Evolutionary conservation across 2,329 filamentous ascomycete genomes (phyloP).

Genomic region (Exophiala oligosperma): DNA sequence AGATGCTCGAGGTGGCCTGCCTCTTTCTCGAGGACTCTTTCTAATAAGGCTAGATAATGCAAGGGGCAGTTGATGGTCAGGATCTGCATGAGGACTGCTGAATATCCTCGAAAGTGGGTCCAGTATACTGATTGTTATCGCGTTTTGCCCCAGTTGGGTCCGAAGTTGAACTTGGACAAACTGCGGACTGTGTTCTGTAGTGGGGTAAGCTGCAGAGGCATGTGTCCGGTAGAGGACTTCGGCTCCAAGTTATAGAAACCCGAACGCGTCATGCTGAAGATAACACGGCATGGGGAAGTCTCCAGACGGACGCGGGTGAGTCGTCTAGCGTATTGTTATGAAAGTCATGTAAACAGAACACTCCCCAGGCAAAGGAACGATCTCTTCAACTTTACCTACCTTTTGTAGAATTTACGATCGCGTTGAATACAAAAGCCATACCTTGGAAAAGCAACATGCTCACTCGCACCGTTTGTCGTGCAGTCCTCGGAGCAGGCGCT

Average conservation of each 20-base stretch:
- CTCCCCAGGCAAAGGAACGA: not conserved
- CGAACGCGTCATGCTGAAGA: not conserved
- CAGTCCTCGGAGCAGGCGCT: not conserved
- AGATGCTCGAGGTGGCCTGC: not conserved
- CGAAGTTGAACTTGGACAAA: not conserved
- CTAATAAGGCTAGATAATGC: not conserved
- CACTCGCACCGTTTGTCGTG: constrained; percentile 1
- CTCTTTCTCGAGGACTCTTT: not conserved
- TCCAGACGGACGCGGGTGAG: not conserved
- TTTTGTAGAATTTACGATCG: not conserved
- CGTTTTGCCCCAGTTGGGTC: not conserved
- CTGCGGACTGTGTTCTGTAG: not conserved
- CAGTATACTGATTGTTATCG: not conserved
- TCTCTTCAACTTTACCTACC: not conserved
- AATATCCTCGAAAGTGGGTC: not conserved
- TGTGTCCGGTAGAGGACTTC: not conserved
- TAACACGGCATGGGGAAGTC: not conserved
- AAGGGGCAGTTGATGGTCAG: not conserved
- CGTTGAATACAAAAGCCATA: not conserved
- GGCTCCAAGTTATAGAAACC: not conserved
- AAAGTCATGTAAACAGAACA: not conserved
- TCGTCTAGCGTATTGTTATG: not conserved
- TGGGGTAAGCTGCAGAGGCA: not conserved
- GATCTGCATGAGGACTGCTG: not conserved
- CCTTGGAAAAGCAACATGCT: not conserved